Evolutionary conservation across 2,329 filamentous ascomycete genomes (phyloP).

Genomic region (Colletotrichum eleusines): DNA sequence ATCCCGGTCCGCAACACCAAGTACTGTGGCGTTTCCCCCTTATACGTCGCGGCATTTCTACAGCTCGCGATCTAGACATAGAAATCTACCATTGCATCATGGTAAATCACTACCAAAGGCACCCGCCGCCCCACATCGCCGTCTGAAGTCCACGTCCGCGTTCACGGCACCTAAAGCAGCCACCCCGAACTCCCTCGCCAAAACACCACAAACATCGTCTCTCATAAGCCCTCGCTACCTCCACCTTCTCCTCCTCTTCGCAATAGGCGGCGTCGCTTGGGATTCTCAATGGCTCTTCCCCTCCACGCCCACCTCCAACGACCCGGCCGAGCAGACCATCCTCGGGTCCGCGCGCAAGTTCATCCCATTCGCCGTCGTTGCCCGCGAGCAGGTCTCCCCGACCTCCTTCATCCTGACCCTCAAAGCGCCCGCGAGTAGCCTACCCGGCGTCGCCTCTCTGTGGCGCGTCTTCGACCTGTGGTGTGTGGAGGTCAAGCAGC

Average conservation of each 20-base stretch:
- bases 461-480: conserved; percentile 72
- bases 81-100: no score
- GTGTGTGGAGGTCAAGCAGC: conserved; percentile 95
- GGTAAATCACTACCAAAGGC: neutral
- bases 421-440: conserved; percentile 53
- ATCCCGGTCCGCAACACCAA: neutral
- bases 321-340: conserved; percentile 17
- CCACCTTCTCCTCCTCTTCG: conserved; percentile 30
- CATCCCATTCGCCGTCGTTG: conserved; percentile 73
- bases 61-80: neutral
- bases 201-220: neutral
- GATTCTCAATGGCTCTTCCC: conserved; percentile 41
- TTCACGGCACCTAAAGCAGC: neutral
- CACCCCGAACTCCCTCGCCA: neutral
- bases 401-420: conserved; percentile 78
- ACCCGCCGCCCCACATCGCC: neutral
- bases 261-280: conserved; percentile 28
- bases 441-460: conserved; percentile 47
- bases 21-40: neutral
- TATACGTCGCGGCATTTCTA: neutral
- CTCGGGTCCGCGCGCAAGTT: conserved; percentile 71
- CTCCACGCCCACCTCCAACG: conserved; percentile 13
- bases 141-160: conserved; percentile 3
- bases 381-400: conserved; percentile 72
- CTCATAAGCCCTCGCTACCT: conserved; percentile 32